Evolutionary conservation across 1,284 basidiomycete genomes (phyloP), one percentile per base, ranked within the genome.

Genomic region (Boletus chippewaensis): DNA sequence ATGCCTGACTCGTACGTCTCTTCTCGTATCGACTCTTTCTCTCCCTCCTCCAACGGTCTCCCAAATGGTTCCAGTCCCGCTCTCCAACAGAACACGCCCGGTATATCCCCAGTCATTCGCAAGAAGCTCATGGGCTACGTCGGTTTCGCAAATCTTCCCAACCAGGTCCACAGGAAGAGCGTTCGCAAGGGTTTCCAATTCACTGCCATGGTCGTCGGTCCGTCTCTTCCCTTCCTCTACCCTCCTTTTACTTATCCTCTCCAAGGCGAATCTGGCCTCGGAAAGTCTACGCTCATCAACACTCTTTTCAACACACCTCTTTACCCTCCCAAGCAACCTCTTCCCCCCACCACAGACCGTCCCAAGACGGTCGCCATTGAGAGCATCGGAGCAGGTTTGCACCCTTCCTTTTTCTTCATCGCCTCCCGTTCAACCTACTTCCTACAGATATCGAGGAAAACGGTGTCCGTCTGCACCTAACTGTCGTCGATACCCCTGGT

Each of bases 181-280:
- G 87, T 95, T 52, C 81, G 91, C 75, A 95, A 94, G 70, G 94
- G 94, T 40, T 97, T 97, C 78, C 91, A 96, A 71, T 97, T 98
- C 74, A 93, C 91, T 42, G 78, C 83, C 55, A 95, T 95, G 92
- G 91, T 97, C 58, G 95, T 98, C 66, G 95, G 94, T 94, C 61
- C 64, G 91, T 66, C 52, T 54, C 55, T 61, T 61, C 11, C 16
- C 26, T 58, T 5, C 1, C 2, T 57, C 61, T 50, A 61, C 62
- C 48, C 51, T 46, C 40, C 49, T 50, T 44, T 51, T 49, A 43
- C 49, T 54, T 57, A 54, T 67, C 13, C 22, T 26, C 6, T 20
- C 13, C 10, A 49, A 96, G 93, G 94, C 73, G 95, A 98, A 75
- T 96, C 94, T 47, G 95, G 95, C 50, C 78, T 98, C 57, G 95